Evolutionary conservation across 78 protist genomes (phyloP), one percentile per base, ranked within the genome.

Genomic region (Dictyostelium brefeldianum): DNA sequence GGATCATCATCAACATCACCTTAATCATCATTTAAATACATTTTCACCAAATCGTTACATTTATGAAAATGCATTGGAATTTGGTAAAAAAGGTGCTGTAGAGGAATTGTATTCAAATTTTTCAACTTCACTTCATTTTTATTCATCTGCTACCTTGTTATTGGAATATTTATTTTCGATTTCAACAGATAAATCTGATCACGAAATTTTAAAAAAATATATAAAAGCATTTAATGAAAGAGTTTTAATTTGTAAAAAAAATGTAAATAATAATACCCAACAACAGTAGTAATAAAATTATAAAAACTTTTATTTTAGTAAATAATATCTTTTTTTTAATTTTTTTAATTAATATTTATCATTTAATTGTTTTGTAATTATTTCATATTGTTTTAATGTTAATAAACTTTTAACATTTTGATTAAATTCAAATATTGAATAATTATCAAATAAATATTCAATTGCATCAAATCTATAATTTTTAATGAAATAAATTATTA

Each of bases 11-110:
- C 43, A 36, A 36, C 43, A 36, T 36, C 43, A 36, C 2, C 43
- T 36, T 36, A 36, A 36, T 36, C 48, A 74, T 43, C 31, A 22
- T 18, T 20, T 43, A 20, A 12, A n/a, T 11, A 20, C 51, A 47
- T 87, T 87, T 41, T 41, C 64, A 2, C 73, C 84, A 47, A 87
- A 87, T 73, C 79, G 80, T 25, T 57, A 64, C 4, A 87, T 87
- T 20, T 87, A 87, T 43, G 93, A 87, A 50, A 77, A 48, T 22
- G 93, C 84, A 4, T 36, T 87, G 6, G 93, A 87, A 10, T 75
- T 77, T 64, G 93, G 93, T 5, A 87, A 41, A 51, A 74, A 87
- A 15, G 93, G 85, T 51, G 93, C 83, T 4, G 80, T 87, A 10
- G 84, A 87, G n/a, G 93, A 87, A 25, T 48, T 87, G 70, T 87